These are phyloP conservation scores for Pleurotus citrinopileatus DNA, from an alignment of 768 basidiomycete genomes.

Conservation along the genomic window DNA sequence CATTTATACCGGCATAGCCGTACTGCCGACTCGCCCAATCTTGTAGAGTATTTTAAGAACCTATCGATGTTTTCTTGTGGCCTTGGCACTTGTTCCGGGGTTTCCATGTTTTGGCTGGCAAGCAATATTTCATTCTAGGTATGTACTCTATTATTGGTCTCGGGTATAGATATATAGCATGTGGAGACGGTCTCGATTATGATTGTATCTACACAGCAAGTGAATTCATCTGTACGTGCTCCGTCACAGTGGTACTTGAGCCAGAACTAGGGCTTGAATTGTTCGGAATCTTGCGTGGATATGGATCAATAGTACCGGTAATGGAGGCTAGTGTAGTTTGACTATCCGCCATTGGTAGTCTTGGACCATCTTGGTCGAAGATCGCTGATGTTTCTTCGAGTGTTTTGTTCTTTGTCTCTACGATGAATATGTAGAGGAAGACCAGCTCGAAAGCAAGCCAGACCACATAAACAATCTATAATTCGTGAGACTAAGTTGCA, in stretches of 20 bases:
- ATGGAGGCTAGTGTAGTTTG: background rate
- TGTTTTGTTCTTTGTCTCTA: slow-evolving; percentile 71
- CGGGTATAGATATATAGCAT: background rate
- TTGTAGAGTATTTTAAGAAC: background rate
- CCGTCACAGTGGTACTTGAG: background rate
- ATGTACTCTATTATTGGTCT: no score
- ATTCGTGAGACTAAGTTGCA: background rate
- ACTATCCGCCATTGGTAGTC: background rate
- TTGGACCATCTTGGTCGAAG: slow-evolving; percentile 44
- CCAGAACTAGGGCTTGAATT: background rate
- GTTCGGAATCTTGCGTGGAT: background rate
- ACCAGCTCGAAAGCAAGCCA: slow-evolving; percentile 67
- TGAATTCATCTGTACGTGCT: background rate
- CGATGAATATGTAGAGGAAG: slow-evolving; percentile 63
- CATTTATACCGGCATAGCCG: slow-evolving; percentile 1
- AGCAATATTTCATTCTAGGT: no score
- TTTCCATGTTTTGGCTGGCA: no score
- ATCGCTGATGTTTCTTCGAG: slow-evolving; percentile 79
- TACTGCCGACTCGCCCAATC: background rate
- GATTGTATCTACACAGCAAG: background rate
- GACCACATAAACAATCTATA: slow-evolving; percentile 61
- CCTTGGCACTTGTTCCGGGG: no score
- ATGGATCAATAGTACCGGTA: background rate
- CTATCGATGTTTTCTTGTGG: no score
- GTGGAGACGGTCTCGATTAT: background rate